Percentiles rank a stretch among this genome's conserved stretches.
These are phyloP conservation scores for Austroboletus niveus DNA, from an alignment of 1,284 basidiomycete genomes.

Conservation along the genomic window DNA sequence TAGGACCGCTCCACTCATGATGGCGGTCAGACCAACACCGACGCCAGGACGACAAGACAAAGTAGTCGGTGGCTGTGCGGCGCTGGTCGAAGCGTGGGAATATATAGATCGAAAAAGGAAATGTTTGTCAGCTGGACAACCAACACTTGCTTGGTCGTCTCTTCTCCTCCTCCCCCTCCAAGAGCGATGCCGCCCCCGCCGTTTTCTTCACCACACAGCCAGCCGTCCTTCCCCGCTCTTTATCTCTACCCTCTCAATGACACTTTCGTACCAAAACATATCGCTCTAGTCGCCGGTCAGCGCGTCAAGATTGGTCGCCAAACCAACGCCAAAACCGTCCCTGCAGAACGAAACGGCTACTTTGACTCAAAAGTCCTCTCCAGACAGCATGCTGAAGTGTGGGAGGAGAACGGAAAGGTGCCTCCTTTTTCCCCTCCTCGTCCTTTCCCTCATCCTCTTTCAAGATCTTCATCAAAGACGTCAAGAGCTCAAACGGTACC, in stretches of 20 bases:
- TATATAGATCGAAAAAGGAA: neutral
- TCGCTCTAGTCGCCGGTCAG: conserved; percentile 72
- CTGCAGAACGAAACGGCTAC: conserved; percentile 93
- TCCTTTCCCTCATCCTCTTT: conserved; percentile 1
- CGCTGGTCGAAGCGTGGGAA: conserved; percentile 16
- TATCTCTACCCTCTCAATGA: conserved; percentile 96
- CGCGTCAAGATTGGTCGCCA: conserved; percentile 97
- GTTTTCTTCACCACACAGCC: conserved; percentile 33
- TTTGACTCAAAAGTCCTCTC: conserved; percentile 98
- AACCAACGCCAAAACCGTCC: conserved; percentile 95
- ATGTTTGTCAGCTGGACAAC: conserved; percentile 14
- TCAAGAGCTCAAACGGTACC: conserved; percentile 97
- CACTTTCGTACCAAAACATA: conserved; percentile 95
- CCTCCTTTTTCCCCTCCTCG: conserved; percentile 15
- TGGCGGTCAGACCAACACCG: neutral
- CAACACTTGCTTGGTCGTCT: conserved; percentile 4
- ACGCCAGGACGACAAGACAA: too few species aligned
- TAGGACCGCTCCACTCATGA: neutral
- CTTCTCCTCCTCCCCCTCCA: conserved; percentile 3
- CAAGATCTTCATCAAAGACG: conserved; percentile 97
- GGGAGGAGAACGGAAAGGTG: conserved; percentile 90
- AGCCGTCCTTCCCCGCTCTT: conserved; percentile 61
- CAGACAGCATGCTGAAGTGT: conserved; percentile 96
- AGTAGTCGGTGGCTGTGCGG: neutral
- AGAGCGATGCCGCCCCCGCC: conserved; percentile 42